Conservation (phyloP, 1,284 basidiomycete species). For the Apiotrichum siamense region DNA sequence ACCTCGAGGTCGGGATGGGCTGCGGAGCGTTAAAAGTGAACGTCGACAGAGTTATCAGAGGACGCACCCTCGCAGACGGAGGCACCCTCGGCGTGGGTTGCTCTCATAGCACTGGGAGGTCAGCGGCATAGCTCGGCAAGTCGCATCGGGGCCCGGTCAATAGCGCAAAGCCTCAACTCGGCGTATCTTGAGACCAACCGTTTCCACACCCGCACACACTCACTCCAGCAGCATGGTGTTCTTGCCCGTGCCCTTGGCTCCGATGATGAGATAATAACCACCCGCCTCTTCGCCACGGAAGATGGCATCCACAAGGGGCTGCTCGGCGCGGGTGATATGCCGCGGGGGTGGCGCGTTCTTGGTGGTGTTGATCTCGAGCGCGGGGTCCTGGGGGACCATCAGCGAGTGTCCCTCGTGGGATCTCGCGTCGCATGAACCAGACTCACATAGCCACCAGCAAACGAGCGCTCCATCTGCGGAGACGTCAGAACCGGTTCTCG, state of each 20-base stretch:
- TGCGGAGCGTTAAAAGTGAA: constrained; percentile 40
- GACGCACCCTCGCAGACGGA: constrained; percentile 45
- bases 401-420: not conserved
- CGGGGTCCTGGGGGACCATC: constrained; percentile 61
- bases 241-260: constrained; percentile 68
- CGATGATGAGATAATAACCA: constrained; percentile 69
- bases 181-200: not conserved
- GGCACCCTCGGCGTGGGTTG: constrained; percentile 61
- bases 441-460: constrained; percentile 40
- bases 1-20: constrained; percentile 65
- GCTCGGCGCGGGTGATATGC: constrained; percentile 64
- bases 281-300: constrained; percentile 65
- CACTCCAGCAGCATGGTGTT: constrained; percentile 71
- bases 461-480: constrained; percentile 40
- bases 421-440: not conserved
- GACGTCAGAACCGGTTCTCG: not conserved
- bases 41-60: too few species aligned
- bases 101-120: constrained; percentile 56
- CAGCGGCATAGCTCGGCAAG: too few species aligned
- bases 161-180: not conserved
- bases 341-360: constrained; percentile 52
- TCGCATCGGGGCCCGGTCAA: too few species aligned
- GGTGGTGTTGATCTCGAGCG: constrained; percentile 58
- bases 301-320: constrained; percentile 68
- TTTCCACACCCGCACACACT: constrained; percentile 10